Evolutionary conservation across 495 filamentous ascomycete species (phyloP), one percentile per base, ranked within the genome.

Genomic region (Penicillium parvum): DNA sequence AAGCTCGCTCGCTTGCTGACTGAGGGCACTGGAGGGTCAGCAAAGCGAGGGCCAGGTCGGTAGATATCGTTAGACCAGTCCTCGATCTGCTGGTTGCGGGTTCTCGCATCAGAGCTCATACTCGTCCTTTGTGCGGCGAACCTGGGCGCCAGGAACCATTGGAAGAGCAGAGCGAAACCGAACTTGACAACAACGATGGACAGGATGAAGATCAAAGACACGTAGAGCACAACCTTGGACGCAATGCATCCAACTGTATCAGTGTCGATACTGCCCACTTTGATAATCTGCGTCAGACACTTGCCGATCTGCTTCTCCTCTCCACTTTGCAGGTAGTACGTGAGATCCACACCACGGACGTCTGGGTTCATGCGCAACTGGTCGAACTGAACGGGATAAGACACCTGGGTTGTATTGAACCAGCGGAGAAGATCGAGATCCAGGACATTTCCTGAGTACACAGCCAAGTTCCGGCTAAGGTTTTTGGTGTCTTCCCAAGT

Each of bases 31-130:
- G 72, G 73, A 37, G 80, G 66, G 46, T 96, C 90, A 1, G 76
- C 69, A 47, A 96, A 69, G 34, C 88, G 83, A 43, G 87, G 86
- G 2, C 88, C 87, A 8, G 90, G 84, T 19, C 88, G 83, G 55
- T 97, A 96, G 54, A 97, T 97, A 52, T 99, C 94, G 46, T 99
- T 90, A 9, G 82, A 84, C 94, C 94, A 99, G 50, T 96, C 91
- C 64, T 99, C 94, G 43, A 99, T 99, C 60, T 97, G 88, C 45
- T 88, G 83, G 41, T 91, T 83, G 32, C 94, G 80, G 60, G 86
- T 83, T 58, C 86, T 87, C 32, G 76, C 73, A 61, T 90, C 82
- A 2, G 84, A 75, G 11, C 65, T 66, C 57, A 81, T 68, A 8
- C 82, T 85, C 3, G 90, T 87, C 55, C 82, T 90, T 19, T 74